Evolutionary conservation across 1,284 basidiomycete genomes (phyloP).

Genomic region (Sporisorium reilianum): DNA sequence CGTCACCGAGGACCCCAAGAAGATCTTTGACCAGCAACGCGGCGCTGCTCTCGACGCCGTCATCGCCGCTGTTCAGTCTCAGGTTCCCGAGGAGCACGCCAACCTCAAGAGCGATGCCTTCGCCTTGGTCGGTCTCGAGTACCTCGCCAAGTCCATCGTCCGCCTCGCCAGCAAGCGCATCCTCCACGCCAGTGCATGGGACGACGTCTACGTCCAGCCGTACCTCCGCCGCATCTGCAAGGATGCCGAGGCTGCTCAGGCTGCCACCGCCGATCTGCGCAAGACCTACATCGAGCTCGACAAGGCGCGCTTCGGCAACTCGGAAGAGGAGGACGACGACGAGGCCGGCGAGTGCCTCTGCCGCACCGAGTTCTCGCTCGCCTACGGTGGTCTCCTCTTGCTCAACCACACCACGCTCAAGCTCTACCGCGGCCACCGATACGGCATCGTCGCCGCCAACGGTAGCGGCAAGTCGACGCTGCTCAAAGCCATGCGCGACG

Average conservation of each 20-base stretch:
- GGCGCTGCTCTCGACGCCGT: slow-evolving; percentile 57
- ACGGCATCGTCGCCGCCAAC: slow-evolving; percentile 95
- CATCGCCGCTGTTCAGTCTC: slow-evolving; percentile 52
- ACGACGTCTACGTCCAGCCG: slow-evolving; percentile 68
- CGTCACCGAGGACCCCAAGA: slow-evolving; percentile 58
- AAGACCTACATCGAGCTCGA: slow-evolving; percentile 63
- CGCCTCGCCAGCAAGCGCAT: slow-evolving; percentile 68
- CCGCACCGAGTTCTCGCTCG: slow-evolving; percentile 92
- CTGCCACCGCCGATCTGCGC: slow-evolving; percentile 60
- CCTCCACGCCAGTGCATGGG: slow-evolving; percentile 64
- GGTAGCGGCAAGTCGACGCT: slow-evolving; percentile 97
- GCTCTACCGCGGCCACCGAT: slow-evolving; percentile 85
- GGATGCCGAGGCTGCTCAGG: slow-evolving; percentile 55
- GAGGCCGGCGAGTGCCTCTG: slow-evolving; percentile 78
- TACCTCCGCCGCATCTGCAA: slow-evolving; percentile 70
- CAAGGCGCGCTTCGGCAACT: slow-evolving; percentile 64
- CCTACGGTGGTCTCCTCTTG: slow-evolving; percentile 93
- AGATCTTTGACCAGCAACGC: slow-evolving; percentile 53
- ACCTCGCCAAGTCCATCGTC: slow-evolving; percentile 57
- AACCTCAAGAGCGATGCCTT: slow-evolving; percentile 61
- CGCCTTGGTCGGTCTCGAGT: slow-evolving; percentile 61
- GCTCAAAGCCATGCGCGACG: slow-evolving; percentile 93
- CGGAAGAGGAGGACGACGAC: slow-evolving; percentile 78
- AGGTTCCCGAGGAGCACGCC: slow-evolving; percentile 53
- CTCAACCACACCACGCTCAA: slow-evolving; percentile 94